Conservation (phyloP, 1,284 basidiomycete species). For the Abortiporus biennis region DNA sequence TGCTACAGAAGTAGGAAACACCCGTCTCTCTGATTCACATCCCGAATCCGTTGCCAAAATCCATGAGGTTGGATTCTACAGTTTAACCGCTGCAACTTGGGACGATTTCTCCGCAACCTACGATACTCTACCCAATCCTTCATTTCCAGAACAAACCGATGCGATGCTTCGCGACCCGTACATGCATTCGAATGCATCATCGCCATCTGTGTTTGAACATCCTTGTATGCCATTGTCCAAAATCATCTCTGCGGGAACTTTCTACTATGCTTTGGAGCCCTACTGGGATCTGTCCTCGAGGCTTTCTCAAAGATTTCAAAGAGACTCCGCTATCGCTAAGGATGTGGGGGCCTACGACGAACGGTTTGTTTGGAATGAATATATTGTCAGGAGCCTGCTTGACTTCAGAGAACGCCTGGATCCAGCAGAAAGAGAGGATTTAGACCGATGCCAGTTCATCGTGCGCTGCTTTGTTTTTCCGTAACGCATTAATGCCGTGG, state of each 20-base stretch:
- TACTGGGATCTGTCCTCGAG: constrained; percentile 88
- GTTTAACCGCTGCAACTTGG: constrained; percentile 64
- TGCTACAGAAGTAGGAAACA: constrained; percentile 74
- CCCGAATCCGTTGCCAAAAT: constrained; percentile 68
- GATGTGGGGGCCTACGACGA: constrained; percentile 71
- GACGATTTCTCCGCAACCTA: constrained; percentile 54
- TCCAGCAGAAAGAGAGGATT: constrained; percentile 55
- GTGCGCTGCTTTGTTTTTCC: constrained; percentile 36
- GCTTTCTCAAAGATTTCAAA: constrained; percentile 58
- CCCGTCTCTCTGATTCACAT: constrained; percentile 50
- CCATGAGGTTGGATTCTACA: constrained; percentile 75
- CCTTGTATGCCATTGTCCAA: constrained; percentile 89
- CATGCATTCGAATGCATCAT: constrained; percentile 25
- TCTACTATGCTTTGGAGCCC: constrained; percentile 84
- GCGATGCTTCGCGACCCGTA: constrained; percentile 42
- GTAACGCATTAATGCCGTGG: background rate
- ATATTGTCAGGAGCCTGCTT: constrained; percentile 72
- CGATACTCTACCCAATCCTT: constrained; percentile 41
- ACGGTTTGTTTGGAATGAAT: constrained; percentile 86
- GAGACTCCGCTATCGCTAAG: constrained; percentile 38
- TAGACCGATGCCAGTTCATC: constrained; percentile 77
- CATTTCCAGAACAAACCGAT: constrained; percentile 41
- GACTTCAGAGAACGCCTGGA: constrained; percentile 79
- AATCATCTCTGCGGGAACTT: constrained; percentile 87
- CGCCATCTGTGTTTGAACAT: constrained; percentile 67